These are phyloP conservation scores for Phylloporus sp. DNA, from an alignment of 768 basidiomycete genomes.

Conservation along the genomic window DNA sequence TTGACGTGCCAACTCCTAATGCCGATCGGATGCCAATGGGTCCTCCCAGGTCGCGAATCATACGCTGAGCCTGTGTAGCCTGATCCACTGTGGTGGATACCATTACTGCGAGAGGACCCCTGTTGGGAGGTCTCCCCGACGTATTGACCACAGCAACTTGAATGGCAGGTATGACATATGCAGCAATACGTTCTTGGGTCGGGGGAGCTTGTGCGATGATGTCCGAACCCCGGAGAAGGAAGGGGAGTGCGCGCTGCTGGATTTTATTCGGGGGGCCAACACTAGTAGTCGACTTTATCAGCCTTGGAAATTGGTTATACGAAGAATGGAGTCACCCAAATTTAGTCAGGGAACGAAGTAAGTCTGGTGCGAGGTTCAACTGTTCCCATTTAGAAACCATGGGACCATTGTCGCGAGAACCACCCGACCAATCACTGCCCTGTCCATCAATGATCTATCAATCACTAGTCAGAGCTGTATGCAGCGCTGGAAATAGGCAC, in stretches of 20 bases:
- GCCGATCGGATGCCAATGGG: conserved; percentile 90
- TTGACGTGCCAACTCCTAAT: conserved; percentile 78
- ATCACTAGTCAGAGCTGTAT: conserved; percentile 16
- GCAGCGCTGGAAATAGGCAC: conserved; percentile 25
- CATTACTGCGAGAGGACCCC: conserved; percentile 84
- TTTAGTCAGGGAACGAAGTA: conserved; percentile 84
- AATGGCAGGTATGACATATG: conserved; percentile 91
- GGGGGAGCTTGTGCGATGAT: conserved; percentile 99
- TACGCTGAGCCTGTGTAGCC: conserved; percentile 93
- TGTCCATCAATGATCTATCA: conserved; percentile 52
- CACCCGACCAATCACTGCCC: conserved; percentile 51
- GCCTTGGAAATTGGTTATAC: conserved; percentile 3
- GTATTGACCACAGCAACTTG: conserved; percentile 74
- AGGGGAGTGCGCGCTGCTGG: conserved; percentile 93
- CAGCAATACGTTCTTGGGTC: conserved; percentile 96
- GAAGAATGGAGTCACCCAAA: conserved; percentile 69
- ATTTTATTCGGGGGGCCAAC: conserved; percentile 99
- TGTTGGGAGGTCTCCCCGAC: conserved; percentile 50
- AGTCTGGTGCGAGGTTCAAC: conserved; percentile 76
- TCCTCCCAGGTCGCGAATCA: conserved; percentile 91
- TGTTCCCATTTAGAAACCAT: conserved; percentile 96
- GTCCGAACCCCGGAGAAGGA: conserved; percentile 88
- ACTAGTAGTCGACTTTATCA: conserved; percentile 38
- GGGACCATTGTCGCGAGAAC: conserved; percentile 69
- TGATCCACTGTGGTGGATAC: conserved; percentile 98